Percentiles rank a stretch among this genome's conserved stretches.
phyloP scores from a whole-genome alignment of 495 filamentous ascomycete species.

The Penicillium turbatum region DNA sequence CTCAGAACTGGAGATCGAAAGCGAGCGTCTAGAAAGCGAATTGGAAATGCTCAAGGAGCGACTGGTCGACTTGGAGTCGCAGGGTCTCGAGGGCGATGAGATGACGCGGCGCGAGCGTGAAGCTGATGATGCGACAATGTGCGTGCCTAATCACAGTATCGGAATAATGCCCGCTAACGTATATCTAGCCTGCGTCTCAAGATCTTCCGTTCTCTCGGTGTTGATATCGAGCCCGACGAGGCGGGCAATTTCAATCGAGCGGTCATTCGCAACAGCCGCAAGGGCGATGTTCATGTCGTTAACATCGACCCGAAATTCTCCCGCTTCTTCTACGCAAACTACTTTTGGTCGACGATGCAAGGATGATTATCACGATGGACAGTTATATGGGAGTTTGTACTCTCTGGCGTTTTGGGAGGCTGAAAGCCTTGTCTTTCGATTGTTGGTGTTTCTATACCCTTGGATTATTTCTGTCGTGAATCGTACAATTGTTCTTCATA shows the following conservation, averaged over 20 bases:
- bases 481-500: slow-evolving; percentile 4
- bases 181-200: slow-evolving; percentile 68
- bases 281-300: slow-evolving; percentile 91
- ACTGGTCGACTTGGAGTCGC: slow-evolving; percentile 76
- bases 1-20: slow-evolving; percentile 85
- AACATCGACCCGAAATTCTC: slow-evolving; percentile 92
- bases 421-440: slow-evolving; percentile 6
- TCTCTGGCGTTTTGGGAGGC: slow-evolving; percentile 21
- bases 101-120: slow-evolving; percentile 55
- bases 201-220: slow-evolving; percentile 84
- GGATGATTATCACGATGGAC: slow-evolving; percentile 15
- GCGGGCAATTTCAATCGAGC: slow-evolving; percentile 81
- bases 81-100: slow-evolving; percentile 64
- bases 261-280: slow-evolving; percentile 77
- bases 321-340: slow-evolving; percentile 88
- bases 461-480: slow-evolving; percentile 14
- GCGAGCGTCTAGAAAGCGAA: slow-evolving; percentile 79
- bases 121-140: slow-evolving; percentile 55
- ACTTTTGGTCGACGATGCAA: slow-evolving; percentile 89
- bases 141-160: slow-evolving; percentile 11
- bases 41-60: slow-evolving; percentile 68
- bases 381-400: not conserved
- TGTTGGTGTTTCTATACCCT: slow-evolving; percentile 25
- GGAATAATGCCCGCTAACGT: slow-evolving; percentile 11
- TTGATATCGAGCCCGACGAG: slow-evolving; percentile 79